Conservation (phyloP, 1,284 basidiomycete genomes). For the Malassezia restricta region DNA sequence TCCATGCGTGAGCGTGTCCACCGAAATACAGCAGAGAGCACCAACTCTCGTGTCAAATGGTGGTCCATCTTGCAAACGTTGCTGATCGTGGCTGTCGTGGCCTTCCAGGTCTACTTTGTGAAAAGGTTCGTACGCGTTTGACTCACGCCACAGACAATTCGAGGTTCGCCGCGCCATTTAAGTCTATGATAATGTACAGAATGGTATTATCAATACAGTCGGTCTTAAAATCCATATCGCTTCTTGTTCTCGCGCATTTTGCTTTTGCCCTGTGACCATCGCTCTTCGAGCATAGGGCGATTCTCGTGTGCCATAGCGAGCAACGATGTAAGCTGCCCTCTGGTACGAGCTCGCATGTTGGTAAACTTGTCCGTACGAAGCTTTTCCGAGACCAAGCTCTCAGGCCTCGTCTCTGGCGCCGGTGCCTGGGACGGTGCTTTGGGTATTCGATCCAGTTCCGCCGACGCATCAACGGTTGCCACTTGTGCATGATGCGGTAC, state of each 20-base stretch:
- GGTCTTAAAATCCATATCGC: slow-evolving; percentile 23
- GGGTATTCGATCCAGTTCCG: slow-evolving; percentile 3
- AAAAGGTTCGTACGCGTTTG: slow-evolving; percentile 52
- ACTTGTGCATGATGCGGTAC: background rate
- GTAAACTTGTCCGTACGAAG: slow-evolving; percentile 21
- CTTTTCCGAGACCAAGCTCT: slow-evolving; percentile 7
- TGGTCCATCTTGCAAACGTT: slow-evolving; percentile 87
- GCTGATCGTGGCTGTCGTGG: slow-evolving; percentile 78
- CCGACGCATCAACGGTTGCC: slow-evolving; percentile 5
- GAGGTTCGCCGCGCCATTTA: slow-evolving; percentile 15
- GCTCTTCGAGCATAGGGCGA: slow-evolving; percentile 27
- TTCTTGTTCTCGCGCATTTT: slow-evolving; percentile 14
- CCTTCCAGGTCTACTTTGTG: slow-evolving; percentile 94
- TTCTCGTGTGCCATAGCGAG: slow-evolving; percentile 33
- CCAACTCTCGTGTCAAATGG: slow-evolving; percentile 91
- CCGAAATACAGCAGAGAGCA: slow-evolving; percentile 60
- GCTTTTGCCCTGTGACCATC: slow-evolving; percentile 25
- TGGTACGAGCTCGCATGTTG: slow-evolving; percentile 22
- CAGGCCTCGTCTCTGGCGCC: slow-evolving; percentile 11
- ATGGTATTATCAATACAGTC: background rate
- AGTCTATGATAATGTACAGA: background rate
- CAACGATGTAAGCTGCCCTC: slow-evolving; percentile 36
- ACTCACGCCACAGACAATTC: slow-evolving; percentile 10
- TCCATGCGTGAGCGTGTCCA: slow-evolving; percentile 85
- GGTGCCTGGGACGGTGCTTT: slow-evolving; percentile 9